Base-by-base conservation (phyloP, 1,284 basidiomycete genomes). In the Moesziomyces globuligerus region DNA sequence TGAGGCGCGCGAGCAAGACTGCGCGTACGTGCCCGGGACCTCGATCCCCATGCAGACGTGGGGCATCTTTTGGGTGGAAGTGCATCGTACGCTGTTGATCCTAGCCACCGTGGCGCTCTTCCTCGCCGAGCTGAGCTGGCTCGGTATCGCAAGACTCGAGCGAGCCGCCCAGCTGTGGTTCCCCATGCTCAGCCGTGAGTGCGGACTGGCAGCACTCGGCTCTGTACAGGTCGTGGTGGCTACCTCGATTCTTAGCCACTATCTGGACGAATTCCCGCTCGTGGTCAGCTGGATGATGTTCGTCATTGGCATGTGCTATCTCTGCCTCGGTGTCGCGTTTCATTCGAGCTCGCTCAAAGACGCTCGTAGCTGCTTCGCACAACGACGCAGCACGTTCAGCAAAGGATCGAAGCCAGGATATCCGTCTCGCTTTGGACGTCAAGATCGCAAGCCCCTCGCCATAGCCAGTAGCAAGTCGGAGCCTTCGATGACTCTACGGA, bases 61-160 rank as follows among this genome's bases (percentile, higher is more conserved):
- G 72, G 76, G 76, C 39, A 51, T 76, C 44, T 78, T 78, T 32
- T 78, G 76, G 76, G 55, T 65, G 23, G 72, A 74, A 41, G 20
- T 78, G 1, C 68, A 78, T 39, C 64, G 74, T 13, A 29, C 41
- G 13, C 47, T 70, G 5, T 43, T 75, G n/a, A 15, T 78, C 3
- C 10, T 70, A 17, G 53, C 54, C 21, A 48, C 51, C 3, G 26
- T 70, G 0, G 20, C 68, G 3, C 47, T 71, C 26, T 57, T 74
- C 10, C 23, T 56, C 9, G 44, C 68, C 34, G 75, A 76, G 28
- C 32, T 64, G 21, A 72, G 66, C 56, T 74, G 70, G 72, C 54
- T 73, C 24, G 21, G 48, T 6, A 50, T 48, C 17, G 13, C 36
- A 5, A 18, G 39, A 17, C 57, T 71, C 9, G 61, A 65, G 32